phyloP scores from a whole-genome alignment of 306 rosid genomes.

The Ormosia semicastrata region DNA sequence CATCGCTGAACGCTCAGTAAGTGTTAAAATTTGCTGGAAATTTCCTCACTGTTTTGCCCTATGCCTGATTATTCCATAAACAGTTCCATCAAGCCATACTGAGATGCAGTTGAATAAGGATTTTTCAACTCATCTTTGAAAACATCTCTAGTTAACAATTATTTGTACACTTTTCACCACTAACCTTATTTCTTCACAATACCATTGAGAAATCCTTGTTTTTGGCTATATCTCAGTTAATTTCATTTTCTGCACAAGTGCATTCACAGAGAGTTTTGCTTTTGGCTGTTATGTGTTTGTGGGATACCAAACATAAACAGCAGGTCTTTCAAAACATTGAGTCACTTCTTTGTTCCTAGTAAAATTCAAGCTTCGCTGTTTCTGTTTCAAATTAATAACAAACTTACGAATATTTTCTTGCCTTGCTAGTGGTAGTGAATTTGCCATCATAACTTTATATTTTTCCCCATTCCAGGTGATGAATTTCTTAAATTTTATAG shows the following conservation, averaged over 20 bases:
- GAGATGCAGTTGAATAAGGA: neutral
- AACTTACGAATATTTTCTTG: neutral
- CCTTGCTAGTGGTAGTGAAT: neutral
- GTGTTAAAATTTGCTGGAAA: conserved; percentile 25
- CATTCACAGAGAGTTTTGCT: neutral
- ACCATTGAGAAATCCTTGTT: neutral
- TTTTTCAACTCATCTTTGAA: neutral
- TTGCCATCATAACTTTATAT: neutral
- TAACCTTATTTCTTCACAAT: too few species aligned
- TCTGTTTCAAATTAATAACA: neutral
- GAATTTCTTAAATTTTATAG: conserved; percentile 7
- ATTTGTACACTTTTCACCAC: too few species aligned
- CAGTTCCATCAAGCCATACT: conserved; percentile 2
- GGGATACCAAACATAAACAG: neutral
- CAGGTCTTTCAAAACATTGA: neutral
- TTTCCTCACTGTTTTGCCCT: conserved; percentile 9
- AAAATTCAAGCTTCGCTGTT: neutral
- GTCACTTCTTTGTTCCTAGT: neutral
- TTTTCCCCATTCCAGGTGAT: conserved; percentile 1
- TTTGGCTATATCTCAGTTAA: neutral
- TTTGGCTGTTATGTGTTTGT: neutral
- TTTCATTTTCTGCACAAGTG: conserved; percentile 3
- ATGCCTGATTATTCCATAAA: neutral
- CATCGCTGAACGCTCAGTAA: conserved; percentile 96
- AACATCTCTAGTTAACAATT: too few species aligned